A percentile compares a stretch with the other conserved stretches of the same genome.
Conservation (phyloP, 345 rosid species). For the Citrus inodora region DNA sequence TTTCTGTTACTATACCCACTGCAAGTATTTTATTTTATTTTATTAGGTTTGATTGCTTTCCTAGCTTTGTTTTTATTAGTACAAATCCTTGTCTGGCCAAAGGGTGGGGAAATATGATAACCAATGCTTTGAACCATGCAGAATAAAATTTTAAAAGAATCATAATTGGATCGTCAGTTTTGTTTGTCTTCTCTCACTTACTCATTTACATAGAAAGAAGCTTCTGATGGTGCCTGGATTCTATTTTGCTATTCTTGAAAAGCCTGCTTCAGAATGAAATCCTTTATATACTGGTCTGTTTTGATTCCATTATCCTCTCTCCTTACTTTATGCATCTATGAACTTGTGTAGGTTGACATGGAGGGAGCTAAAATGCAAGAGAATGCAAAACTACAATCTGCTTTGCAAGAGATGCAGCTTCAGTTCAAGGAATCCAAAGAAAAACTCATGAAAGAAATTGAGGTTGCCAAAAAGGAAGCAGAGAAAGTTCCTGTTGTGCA, state of each 20-base stretch:
- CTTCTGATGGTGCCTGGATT: background rate
- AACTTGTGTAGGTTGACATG: constrained; percentile 62
- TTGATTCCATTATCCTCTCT: background rate
- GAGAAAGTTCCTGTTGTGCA: constrained; percentile 74
- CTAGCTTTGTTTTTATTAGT: background rate
- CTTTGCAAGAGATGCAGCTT: constrained; percentile 76
- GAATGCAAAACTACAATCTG: constrained; percentile 71
- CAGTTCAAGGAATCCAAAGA: constrained; percentile 87
- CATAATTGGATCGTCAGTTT: background rate
- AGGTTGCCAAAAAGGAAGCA: constrained; percentile 62
- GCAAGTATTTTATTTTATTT: background rate
- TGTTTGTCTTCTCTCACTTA: background rate
- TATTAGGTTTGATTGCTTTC: background rate
- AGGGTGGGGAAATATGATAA: background rate
- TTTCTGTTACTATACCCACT: background rate
- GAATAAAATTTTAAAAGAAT: background rate
- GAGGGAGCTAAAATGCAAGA: constrained; percentile 97
- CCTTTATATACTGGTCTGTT: background rate
- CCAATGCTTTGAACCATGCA: background rate
- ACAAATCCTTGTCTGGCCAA: background rate
- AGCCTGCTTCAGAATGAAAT: background rate
- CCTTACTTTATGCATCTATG: constrained; percentile 5
- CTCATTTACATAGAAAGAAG: background rate
- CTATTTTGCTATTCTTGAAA: background rate
- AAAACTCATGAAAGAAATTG: constrained; percentile 65